Percentiles rank a stretch among this genome's conserved stretches.
Evolutionary conservation across 2,329 filamentous ascomycete species (phyloP).

Genomic region (Fusarium sp.): DNA sequence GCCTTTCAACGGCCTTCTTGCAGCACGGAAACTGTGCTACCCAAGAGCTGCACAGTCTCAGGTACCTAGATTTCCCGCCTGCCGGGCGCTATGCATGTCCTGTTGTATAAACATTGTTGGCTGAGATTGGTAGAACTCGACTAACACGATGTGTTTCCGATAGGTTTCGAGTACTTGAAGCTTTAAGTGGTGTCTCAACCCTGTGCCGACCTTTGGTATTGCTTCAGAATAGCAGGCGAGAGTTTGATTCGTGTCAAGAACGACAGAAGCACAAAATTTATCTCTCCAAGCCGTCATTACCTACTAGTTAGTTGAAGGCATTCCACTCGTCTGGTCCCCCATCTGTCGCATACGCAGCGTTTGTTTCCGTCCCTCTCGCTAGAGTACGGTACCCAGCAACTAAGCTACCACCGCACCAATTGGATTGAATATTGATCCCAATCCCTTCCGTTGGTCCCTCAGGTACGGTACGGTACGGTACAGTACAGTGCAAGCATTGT

Average conservation of each 20-base stretch:
- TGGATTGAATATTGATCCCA: conserved; percentile 31
- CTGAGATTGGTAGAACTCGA: conserved; percentile 6
- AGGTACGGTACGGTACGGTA: conserved; percentile 30
- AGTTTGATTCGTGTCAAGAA: conserved; percentile 1
- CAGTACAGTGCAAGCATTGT: conserved; percentile 28
- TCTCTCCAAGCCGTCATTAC: background rate
- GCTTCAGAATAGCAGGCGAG: conserved; percentile 14
- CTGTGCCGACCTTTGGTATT: conserved; percentile 7
- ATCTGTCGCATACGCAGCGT: conserved; percentile 10
- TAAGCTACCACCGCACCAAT: conserved; percentile 29
- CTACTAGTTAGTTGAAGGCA: conserved; percentile 22
- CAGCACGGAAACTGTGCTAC: conserved; percentile 3
- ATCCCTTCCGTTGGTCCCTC: conserved; percentile 30
- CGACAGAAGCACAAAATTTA: background rate
- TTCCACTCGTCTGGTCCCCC: conserved; percentile 7
- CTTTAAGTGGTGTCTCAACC: conserved; percentile 24
- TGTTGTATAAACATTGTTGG: conserved; percentile 25
- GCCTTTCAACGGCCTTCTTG: conserved; percentile 19
- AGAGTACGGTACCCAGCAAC: conserved; percentile 12
- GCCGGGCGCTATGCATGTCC: conserved; percentile 2
- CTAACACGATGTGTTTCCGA: conserved; percentile 33
- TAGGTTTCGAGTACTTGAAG: conserved; percentile 31
- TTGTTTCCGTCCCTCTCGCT: conserved; percentile 33
- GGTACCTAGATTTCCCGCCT: conserved; percentile 18
- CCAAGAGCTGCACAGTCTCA: conserved; percentile 3